Evolutionary conservation across 1,284 basidiomycete genomes (phyloP).

Genomic region (Marasmius fiardii): DNA sequence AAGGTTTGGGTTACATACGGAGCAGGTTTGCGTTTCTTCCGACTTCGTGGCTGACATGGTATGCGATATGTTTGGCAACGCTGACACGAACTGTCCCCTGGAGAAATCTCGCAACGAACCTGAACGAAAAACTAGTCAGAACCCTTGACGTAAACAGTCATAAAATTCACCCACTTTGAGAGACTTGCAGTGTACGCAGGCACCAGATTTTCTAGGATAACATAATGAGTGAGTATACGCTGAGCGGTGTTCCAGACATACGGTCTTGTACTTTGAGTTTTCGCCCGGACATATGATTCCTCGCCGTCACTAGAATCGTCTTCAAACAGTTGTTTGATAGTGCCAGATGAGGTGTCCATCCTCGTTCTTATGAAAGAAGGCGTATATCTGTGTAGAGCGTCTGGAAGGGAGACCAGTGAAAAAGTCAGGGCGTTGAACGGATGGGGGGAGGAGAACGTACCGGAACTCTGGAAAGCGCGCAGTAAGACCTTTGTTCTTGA

Average conservation of each 20-base stretch:
- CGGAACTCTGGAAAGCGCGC: no score
- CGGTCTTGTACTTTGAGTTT: background rate
- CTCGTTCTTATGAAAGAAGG: no score
- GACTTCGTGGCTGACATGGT: slow-evolving; percentile 44
- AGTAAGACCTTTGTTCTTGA: no score
- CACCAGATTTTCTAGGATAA: slow-evolving; percentile 39
- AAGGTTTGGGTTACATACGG: slow-evolving; percentile 33
- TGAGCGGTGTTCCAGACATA: no score
- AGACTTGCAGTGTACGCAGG: slow-evolving; percentile 58
- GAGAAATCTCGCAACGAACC: slow-evolving; percentile 50
- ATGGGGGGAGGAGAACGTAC: no score
- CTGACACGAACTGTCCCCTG: slow-evolving; percentile 42
- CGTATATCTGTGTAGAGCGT: no score
- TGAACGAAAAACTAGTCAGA: slow-evolving; percentile 17
- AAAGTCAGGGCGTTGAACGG: no score
- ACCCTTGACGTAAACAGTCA: background rate
- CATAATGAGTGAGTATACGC: no score
- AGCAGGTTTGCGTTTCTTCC: slow-evolving; percentile 56
- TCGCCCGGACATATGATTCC: background rate
- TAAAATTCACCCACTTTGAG: slow-evolving; percentile 43
- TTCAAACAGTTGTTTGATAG: background rate
- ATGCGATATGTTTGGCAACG: slow-evolving; percentile 43
- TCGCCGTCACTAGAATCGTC: background rate
- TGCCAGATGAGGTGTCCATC: background rate
- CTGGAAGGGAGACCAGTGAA: no score